phyloP scores from a whole-genome alignment of 2,329 filamentous ascomycete genomes.

The Xylariaceae sp. region DNA sequence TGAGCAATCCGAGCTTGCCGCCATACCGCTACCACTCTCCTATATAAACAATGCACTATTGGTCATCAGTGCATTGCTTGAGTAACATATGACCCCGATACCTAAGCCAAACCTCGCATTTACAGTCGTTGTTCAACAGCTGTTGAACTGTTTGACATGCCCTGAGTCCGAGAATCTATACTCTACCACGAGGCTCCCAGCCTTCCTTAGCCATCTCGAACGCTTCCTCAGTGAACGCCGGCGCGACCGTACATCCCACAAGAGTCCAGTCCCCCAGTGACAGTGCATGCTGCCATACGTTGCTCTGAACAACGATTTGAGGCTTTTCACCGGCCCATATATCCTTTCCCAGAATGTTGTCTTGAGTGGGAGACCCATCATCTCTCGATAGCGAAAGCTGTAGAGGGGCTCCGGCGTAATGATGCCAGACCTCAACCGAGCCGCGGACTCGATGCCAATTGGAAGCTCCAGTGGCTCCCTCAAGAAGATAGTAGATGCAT shows the following conservation, averaged over 20 bases:
- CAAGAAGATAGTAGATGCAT: slow-evolving; percentile 49
- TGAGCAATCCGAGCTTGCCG: too few relatives aligned
- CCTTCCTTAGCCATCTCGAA: slow-evolving; percentile 1
- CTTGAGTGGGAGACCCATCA: slow-evolving; percentile 35
- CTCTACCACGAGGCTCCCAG: not conserved
- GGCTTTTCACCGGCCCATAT: slow-evolving; percentile 37
- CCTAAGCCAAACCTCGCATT: too few relatives aligned
- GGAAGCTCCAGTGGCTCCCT: slow-evolving; percentile 38
- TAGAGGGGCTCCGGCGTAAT: slow-evolving; percentile 48
- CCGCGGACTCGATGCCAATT: slow-evolving; percentile 46
- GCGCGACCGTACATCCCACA: slow-evolving; percentile 2
- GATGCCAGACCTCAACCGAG: slow-evolving; percentile 47
- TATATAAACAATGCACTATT: too few relatives aligned
- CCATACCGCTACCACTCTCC: too few relatives aligned
- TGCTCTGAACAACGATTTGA: slow-evolving; percentile 36
- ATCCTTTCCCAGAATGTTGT: slow-evolving; percentile 36
- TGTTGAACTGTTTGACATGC: too few relatives aligned
- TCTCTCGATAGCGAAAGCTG: slow-evolving; percentile 39
- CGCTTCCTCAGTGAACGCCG: not conserved
- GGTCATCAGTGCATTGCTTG: too few relatives aligned
- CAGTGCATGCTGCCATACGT: slow-evolving; percentile 42
- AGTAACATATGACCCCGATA: too few relatives aligned
- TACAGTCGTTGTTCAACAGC: too few relatives aligned
- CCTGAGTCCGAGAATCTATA: too few relatives aligned
- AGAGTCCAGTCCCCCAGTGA: slow-evolving; percentile 42